Conservation (phyloP, 179 eudicot species). For the Camellia oleifera region DNA sequence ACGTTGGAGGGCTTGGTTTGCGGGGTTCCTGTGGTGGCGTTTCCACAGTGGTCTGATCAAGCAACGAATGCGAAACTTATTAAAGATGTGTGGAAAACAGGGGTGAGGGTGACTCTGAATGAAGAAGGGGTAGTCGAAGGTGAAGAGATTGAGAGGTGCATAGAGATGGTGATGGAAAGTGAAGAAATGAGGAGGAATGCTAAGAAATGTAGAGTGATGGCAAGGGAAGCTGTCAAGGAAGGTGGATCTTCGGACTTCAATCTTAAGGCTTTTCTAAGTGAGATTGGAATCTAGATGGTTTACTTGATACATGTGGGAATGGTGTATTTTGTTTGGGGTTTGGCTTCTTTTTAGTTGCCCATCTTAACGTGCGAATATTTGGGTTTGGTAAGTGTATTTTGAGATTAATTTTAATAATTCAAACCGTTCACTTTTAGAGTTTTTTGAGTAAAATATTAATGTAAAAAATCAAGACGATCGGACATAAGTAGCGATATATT, state of each 20-base stretch:
- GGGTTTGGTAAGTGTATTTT: too few relatives aligned
- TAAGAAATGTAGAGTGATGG: conserved; percentile 23
- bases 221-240: conserved; percentile 19
- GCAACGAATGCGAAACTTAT: conserved; percentile 22
- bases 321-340: too few relatives aligned
- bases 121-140: conserved; percentile 17
- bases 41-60: conserved; percentile 22
- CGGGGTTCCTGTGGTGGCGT: conserved; percentile 23
- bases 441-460: too few relatives aligned
- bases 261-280: conserved; percentile 20
- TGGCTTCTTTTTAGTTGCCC: too few relatives aligned
- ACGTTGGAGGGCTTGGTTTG: conserved; percentile 21
- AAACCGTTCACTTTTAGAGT: too few relatives aligned
- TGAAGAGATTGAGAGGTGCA: conserved; percentile 20
- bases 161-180: conserved; percentile 24
- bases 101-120: background rate
- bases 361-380: too few relatives aligned
- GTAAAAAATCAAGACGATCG: too few relatives aligned
- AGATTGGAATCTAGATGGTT: background rate
- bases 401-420: too few relatives aligned
- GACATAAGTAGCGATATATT: too few relatives aligned
- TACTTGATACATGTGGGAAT: too few relatives aligned
- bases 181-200: conserved; percentile 24
- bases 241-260: conserved; percentile 27
- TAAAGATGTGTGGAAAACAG: conserved; percentile 17